These are phyloP conservation scores for Chalara sp. DNA, from an alignment of 2,329 filamentous ascomycete species.

Conservation along the genomic window DNA sequence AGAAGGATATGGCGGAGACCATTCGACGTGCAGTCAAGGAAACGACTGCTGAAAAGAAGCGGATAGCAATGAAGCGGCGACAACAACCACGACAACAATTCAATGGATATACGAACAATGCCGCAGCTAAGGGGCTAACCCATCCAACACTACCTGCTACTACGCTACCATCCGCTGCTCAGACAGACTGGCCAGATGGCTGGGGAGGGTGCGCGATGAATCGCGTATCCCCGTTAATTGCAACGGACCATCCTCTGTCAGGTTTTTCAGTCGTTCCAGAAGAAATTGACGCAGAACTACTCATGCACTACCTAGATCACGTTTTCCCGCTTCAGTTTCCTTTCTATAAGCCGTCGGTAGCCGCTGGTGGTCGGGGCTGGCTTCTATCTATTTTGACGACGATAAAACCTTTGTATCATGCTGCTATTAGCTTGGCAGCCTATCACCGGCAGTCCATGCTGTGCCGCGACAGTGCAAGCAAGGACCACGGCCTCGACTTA, in stretches of 20 bases:
- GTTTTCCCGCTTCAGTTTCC: constrained; percentile 56
- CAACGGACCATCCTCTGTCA: background rate
- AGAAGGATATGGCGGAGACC: constrained; percentile 40
- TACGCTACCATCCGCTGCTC: background rate
- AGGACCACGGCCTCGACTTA: background rate
- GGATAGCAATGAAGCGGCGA: background rate
- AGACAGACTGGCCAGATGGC: background rate
- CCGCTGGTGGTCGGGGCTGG: constrained; percentile 50
- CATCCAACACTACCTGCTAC: background rate
- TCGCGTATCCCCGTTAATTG: background rate
- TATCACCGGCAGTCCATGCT: constrained; percentile 44
- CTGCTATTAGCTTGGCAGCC: constrained; percentile 45
- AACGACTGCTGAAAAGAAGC: constrained; percentile 28
- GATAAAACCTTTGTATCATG: constrained; percentile 50
- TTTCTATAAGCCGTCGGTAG: constrained; percentile 49
- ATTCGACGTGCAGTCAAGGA: constrained; percentile 50
- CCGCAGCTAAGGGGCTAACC: background rate
- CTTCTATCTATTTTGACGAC: constrained; percentile 40
- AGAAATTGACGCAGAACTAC: constrained; percentile 20
- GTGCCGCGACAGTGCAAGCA: no score
- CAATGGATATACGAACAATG: background rate
- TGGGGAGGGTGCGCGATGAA: background rate
- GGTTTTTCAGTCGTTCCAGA: no score
- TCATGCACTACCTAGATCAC: constrained; percentile 55
- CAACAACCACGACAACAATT: constrained; percentile 21